Base-by-base conservation (phyloP, 2,329 filamentous ascomycete species). In the Fusarium piperis region DNA sequence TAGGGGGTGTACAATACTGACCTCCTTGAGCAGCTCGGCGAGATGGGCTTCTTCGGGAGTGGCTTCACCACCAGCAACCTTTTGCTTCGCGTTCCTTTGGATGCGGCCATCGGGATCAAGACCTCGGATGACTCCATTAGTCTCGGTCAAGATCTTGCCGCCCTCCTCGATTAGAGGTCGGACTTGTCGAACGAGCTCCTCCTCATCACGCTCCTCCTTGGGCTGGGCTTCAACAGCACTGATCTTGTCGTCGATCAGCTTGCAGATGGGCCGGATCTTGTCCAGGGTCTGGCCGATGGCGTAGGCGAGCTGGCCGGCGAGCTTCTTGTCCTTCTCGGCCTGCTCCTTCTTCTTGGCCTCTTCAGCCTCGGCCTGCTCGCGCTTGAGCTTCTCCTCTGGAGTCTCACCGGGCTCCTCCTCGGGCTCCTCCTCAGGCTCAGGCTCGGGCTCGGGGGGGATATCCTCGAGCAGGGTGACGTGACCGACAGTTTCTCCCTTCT, bases 51-150 rank as follows among this genome's bases (percentile, higher is more conserved):
- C 94, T 78, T 97, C 94, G 0, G 93, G 92, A 16, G 76, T 70
- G 0, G 79, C 79, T 2, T 82, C 83, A 94, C 94, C 90, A 4
- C 91, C 89, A 36, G 91, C 90, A 28, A 92, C 86, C 81, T 93
- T 93, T 74, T 93, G 90, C 87, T 97, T 97, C 52, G 95, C 94
- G 67, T 95, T 92, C 36, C 92, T 90, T 52, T 93, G 90, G 79
- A 97, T 97, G 71, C 91, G 90, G 35, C 95, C 94, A 78, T 97
- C 94, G 1, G 95, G 94, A 77, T 98, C 95, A 58, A 97, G 90
- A 8, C 93, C 94, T 35, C 94, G 93, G 76, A 97, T 94, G 9
- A 92, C 87, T 59, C 94, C 94, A 78, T 97, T 96, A 81, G 92
- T 92, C 81, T 97, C 95, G 75, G 92, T 91, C 15, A 98, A 87